These are phyloP conservation scores for Spizellomyces sp. DNA, from an alignment of 192 early-diverging fungal genomes.

Conservation along the genomic window DNA sequence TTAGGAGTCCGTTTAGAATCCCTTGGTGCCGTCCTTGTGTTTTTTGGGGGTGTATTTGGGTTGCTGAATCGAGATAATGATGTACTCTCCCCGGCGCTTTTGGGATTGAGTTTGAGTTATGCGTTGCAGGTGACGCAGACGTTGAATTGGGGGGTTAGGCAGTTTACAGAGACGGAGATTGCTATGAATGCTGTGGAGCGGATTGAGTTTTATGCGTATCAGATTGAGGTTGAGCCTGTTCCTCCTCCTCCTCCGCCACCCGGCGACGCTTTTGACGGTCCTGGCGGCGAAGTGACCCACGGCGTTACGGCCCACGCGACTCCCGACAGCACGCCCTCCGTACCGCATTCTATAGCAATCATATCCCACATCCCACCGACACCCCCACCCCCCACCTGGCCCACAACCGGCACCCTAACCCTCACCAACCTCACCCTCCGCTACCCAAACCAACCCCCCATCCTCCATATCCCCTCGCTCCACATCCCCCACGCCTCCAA, in stretches of 20 bases:
- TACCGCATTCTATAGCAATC: background rate
- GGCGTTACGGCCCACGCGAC: background rate
- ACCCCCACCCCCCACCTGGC: slow-evolving; percentile 49
- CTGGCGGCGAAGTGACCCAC: background rate
- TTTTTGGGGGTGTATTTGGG: slow-evolving; percentile 75
- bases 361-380: slow-evolving; percentile 30
- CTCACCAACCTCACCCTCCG: slow-evolving; percentile 47
- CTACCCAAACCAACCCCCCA: slow-evolving; percentile 54
- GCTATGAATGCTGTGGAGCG: slow-evolving; percentile 63
- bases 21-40: slow-evolving; percentile 73
- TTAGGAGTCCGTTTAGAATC: slow-evolving; percentile 76
- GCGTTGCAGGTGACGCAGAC: slow-evolving; percentile 77
- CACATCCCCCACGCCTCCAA: slow-evolving; percentile 41
- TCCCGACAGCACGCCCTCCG: background rate
- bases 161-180: slow-evolving; percentile 65
- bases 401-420: slow-evolving; percentile 45
- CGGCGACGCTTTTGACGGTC: background rate
- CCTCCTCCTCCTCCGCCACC: slow-evolving; percentile 9
- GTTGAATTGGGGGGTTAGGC: slow-evolving; percentile 80
- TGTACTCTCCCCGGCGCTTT: slow-evolving; percentile 61
- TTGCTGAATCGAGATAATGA: slow-evolving; percentile 52
- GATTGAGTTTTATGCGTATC: slow-evolving; percentile 47
- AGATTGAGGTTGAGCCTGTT: slow-evolving; percentile 45
- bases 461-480: slow-evolving; percentile 46
- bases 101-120: slow-evolving; percentile 82